Conservation (phyloP, 331 rosid genomes). For the Rosa hybrid region DNA sequence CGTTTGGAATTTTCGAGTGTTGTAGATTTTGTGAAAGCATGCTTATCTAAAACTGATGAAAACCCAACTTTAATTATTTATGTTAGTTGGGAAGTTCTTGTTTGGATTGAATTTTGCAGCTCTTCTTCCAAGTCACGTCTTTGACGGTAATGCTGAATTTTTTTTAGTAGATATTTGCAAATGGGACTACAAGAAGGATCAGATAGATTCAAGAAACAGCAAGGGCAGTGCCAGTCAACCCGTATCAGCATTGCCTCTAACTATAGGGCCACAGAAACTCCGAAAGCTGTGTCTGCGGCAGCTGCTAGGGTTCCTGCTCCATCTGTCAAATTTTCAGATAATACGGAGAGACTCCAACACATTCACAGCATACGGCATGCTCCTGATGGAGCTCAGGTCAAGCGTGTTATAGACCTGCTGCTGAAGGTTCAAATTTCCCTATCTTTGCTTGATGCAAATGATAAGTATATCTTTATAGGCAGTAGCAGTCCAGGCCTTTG, state of each 20-base stretch:
- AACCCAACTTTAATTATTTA: no score
- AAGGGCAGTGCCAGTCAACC: conserved; percentile 63
- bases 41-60: neutral
- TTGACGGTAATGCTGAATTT: neutral
- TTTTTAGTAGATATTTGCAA: conserved; percentile 3
- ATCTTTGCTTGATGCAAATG: conserved; percentile 17
- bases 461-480: neutral
- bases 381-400: conserved; percentile 90
- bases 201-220: conserved; percentile 69
- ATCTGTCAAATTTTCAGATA: conserved; percentile 50
- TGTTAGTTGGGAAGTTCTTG: neutral
- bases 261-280: neutral
- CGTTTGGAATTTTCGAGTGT: neutral
- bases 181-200: conserved; percentile 64
- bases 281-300: neutral
- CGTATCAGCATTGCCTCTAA: conserved; percentile 62
- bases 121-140: neutral
- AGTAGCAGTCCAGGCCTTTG: neutral
- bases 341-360: conserved; percentile 89
- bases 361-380: conserved; percentile 70
- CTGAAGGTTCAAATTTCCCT: conserved; percentile 53
- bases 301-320: neutral
- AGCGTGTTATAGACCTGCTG: conserved; percentile 78
- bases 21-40: neutral
- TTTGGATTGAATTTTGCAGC: neutral